Evolutionary conservation across 495 filamentous ascomycete species (phyloP).

Genomic region (Entonaema liquescens): DNA sequence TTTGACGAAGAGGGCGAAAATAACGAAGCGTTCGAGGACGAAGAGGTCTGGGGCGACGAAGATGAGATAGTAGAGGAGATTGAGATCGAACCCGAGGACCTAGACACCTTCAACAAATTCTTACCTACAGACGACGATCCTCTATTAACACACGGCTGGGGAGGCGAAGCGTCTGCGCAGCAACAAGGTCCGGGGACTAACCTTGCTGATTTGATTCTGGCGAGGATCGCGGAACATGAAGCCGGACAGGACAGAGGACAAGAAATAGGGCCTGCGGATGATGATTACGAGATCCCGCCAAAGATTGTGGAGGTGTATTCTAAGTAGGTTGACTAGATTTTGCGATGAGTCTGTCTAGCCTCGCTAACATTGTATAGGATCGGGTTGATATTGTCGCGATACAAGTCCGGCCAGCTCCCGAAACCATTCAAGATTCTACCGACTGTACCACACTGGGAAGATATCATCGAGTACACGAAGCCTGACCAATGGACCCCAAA

Average conservation of each 20-base stretch:
- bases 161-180: constrained; percentile 47
- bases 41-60: constrained; percentile 71
- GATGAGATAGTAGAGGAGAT: constrained; percentile 80
- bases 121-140: constrained; percentile 69
- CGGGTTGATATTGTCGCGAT: constrained; percentile 86
- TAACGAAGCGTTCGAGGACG: constrained; percentile 58
- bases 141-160: constrained; percentile 57
- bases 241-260: constrained; percentile 62
- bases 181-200: constrained; percentile 71
- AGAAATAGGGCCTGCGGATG: constrained; percentile 60
- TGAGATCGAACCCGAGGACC: constrained; percentile 88
- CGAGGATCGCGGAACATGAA: constrained; percentile 94
- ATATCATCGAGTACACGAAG: constrained; percentile 80
- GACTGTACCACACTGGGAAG: constrained; percentile 87
- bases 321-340: constrained; percentile 63
- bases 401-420: constrained; percentile 92
- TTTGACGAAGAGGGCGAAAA: constrained; percentile 44
- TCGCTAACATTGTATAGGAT: constrained; percentile 62
- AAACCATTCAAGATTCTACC: constrained; percentile 98
- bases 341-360: constrained; percentile 6
- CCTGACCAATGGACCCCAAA: constrained; percentile 90
- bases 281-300: constrained; percentile 84
- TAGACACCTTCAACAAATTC: constrained; percentile 90
- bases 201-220: constrained; percentile 88
- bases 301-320: constrained; percentile 95